phyloP scores from a whole-genome alignment of 805 yeast species.

The Dipodascus geniculatus region DNA sequence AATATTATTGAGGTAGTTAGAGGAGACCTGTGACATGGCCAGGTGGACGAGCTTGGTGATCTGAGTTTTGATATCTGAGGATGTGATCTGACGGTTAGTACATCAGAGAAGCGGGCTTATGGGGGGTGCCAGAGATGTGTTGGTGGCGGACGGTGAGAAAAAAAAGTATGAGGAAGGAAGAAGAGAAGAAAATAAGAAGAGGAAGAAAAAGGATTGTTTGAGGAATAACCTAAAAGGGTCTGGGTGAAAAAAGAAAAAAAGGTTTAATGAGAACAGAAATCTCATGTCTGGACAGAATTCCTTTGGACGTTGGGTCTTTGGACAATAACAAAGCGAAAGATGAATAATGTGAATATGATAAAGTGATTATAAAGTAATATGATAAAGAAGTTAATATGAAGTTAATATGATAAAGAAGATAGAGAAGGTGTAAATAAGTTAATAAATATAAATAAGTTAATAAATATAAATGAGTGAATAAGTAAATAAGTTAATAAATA shows the following conservation, averaged over 20 bases:
- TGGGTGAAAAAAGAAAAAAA: background rate
- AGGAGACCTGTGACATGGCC: slow-evolving; percentile 1
- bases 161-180: background rate
- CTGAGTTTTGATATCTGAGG: too few relatives aligned
- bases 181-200: background rate
- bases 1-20: background rate
- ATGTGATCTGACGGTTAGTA: too few relatives aligned
- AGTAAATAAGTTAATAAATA: too few relatives aligned
- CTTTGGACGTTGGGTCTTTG: background rate
- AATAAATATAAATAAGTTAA: too few relatives aligned
- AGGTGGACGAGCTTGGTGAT: background rate
- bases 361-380: too few relatives aligned
- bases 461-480: too few relatives aligned
- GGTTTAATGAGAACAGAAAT: background rate
- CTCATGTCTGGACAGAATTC: background rate
- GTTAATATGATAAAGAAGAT: background rate
- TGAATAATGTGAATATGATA: too few relatives aligned
- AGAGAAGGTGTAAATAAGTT: background rate
- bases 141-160: too few relatives aligned
- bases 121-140: too few relatives aligned
- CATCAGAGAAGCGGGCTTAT: too few relatives aligned
- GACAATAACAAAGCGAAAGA: too few relatives aligned
- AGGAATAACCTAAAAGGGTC: background rate
- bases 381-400: too few relatives aligned
- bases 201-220: background rate